phyloP scores from a whole-genome alignment of 2,329 filamentous ascomycete species.

The Pleurostoma richardsiae region DNA sequence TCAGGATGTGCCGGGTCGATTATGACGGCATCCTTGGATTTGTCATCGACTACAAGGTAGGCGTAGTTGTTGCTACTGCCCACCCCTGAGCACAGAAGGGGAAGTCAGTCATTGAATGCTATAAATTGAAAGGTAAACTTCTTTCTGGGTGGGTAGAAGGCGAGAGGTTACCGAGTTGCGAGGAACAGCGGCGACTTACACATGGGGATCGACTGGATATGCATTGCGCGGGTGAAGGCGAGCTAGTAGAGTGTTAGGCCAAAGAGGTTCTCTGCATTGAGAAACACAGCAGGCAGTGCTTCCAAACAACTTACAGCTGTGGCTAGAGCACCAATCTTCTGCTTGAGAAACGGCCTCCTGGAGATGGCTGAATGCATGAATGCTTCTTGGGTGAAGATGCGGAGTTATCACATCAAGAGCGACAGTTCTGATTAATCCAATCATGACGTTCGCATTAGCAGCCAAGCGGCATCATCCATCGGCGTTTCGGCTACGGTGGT shows the following conservation, averaged over 20 bases:
- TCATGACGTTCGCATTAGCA: too few species aligned
- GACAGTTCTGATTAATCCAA: too few species aligned
- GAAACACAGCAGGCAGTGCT: too few species aligned
- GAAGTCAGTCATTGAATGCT: neutral
- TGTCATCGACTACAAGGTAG: conserved; percentile 75
- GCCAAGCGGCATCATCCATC: too few species aligned
- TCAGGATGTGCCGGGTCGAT: conserved; percentile 73
- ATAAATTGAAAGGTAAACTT: neutral
- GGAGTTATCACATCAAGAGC: neutral
- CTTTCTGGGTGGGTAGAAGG: neutral
- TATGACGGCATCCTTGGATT: conserved; percentile 71
- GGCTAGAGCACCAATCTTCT: conserved; percentile 21
- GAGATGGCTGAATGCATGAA: conserved; percentile 37
- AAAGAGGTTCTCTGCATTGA: neutral
- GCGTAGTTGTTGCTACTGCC: conserved; percentile 79
- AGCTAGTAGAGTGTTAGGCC: conserved; percentile 17
- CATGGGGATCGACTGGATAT: conserved; percentile 86
- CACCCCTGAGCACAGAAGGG: conserved; percentile 50
- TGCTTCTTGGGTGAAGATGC: neutral
- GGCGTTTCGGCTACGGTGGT: too few species aligned
- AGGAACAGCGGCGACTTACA: conserved; percentile 49
- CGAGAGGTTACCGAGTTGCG: too few species aligned
- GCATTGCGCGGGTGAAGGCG: conserved; percentile 55
- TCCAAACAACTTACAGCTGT: conserved; percentile 19
- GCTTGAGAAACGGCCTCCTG: conserved; percentile 25